Conservation (phyloP, 805 yeast genomes). For the Starmerella roubikii region DNA sequence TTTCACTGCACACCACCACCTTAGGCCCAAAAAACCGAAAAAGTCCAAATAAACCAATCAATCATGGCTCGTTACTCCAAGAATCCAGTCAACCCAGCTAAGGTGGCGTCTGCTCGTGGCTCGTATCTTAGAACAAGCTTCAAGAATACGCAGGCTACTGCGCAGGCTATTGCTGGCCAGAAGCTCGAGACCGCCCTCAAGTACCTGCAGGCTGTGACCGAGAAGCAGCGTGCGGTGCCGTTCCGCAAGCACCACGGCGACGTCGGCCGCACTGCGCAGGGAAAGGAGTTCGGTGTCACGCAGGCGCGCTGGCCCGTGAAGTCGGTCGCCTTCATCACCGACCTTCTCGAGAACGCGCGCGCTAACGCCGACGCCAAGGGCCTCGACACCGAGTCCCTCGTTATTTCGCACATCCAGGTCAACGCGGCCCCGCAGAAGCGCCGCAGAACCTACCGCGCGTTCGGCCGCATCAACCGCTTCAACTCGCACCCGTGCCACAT, state of each 20-base stretch:
- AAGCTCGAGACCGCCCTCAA: conserved; percentile 87
- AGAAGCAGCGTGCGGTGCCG: conserved; percentile 99
- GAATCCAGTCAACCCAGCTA: conserved; percentile 97
- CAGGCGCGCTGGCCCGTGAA: conserved; percentile 99
- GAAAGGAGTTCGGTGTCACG: conserved; percentile 99
- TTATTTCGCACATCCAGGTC: conserved; percentile 96
- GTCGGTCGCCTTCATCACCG: conserved; percentile 91
- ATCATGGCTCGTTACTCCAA: conserved; percentile 99
- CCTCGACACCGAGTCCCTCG: conserved; percentile 85
- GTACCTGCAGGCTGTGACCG: conserved; percentile 90
- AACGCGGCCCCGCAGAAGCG: conserved; percentile 99
- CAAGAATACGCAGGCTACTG: conserved; percentile 99
- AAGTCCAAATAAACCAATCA: too few relatives aligned
- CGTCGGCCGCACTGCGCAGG: conserved; percentile 98
- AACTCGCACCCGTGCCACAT: conserved; percentile 98
- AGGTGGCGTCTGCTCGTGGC: conserved; percentile 98
- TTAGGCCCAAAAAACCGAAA: too few relatives aligned
- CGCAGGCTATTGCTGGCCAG: conserved; percentile 98
- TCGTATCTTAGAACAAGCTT: conserved; percentile 97
- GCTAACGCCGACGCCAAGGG: conserved; percentile 99
- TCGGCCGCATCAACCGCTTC: conserved; percentile 99
- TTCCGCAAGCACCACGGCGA: conserved; percentile 95
- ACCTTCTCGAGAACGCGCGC: conserved; percentile 92
- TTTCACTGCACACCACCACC: too few relatives aligned
- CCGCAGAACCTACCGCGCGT: conserved; percentile 99